Conservation (phyloP, 371 early-diverging fungal genomes). For the Rhizoclosmatium hyalinum region DNA sequence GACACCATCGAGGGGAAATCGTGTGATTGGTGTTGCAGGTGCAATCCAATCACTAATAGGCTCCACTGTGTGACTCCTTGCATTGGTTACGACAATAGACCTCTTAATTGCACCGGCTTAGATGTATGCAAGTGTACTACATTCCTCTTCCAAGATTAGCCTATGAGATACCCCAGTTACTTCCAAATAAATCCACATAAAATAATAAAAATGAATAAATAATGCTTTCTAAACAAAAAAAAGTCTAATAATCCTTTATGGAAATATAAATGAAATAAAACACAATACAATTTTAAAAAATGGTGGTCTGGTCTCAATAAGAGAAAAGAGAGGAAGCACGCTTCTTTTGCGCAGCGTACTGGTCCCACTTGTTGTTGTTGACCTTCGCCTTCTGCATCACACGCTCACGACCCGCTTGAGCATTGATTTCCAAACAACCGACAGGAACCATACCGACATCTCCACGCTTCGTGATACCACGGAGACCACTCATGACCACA, state of each 20-base stretch:
- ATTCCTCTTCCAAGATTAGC: no score
- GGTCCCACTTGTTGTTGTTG: neutral
- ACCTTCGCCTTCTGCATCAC: conserved; percentile 16
- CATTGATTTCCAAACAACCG: conserved; percentile 9
- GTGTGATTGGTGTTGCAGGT: no score
- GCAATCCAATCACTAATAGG: no score
- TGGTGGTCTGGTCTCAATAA: neutral
- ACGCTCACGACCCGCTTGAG: conserved; percentile 3
- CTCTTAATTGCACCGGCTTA: no score
- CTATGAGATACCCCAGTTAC: no score
- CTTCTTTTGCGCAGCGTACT: conserved; percentile 16
- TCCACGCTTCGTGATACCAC: conserved; percentile 19
- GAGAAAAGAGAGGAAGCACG: conserved; percentile 8
- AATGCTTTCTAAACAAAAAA: neutral
- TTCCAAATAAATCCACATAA: no score
- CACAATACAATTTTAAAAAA: neutral
- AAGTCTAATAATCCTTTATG: neutral
- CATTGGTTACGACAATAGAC: no score
- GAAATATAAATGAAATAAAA: neutral
- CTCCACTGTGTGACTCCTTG: no score
- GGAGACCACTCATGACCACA: conserved; percentile 23
- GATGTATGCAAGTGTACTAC: no score
- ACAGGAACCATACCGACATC: conserved; percentile 30
- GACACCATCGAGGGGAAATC: no score
- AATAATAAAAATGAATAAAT: no score